Percentiles rank a stretch among this genome's conserved stretches.
These are phyloP conservation scores for Myxozyma vanderwaltii DNA, from an alignment of 805 yeast genomes.

Conservation along the genomic window DNA sequence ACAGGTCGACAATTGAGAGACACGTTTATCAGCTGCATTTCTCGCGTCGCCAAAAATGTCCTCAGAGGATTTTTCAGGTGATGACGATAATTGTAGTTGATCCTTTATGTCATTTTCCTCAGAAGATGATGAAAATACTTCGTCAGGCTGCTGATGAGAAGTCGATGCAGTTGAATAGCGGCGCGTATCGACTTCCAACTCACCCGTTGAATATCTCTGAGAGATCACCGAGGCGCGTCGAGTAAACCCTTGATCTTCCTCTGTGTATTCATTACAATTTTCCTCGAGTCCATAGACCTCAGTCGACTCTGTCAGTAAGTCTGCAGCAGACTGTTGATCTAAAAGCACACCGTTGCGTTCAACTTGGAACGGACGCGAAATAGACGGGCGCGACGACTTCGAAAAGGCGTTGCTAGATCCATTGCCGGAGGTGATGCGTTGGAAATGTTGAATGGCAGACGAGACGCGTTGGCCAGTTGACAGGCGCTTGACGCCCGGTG, in stretches of 20 bases:
- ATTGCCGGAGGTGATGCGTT: conserved; percentile 10
- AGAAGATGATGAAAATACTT: not conserved
- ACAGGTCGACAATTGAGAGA: conserved; percentile 50
- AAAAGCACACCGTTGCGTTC: conserved; percentile 8
- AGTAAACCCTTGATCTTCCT: not conserved
- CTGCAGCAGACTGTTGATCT: not conserved
- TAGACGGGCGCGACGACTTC: not conserved
- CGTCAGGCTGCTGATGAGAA: not conserved
- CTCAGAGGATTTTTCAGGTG: not conserved
- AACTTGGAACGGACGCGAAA: conserved; percentile 12
- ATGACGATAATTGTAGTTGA: not conserved
- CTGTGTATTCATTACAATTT: not conserved
- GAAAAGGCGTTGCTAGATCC: not conserved
- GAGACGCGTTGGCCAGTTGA: conserved; percentile 22
- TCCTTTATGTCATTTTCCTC: not conserved
- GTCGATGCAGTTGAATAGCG: conserved; percentile 3
- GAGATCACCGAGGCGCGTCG: conserved; percentile 10
- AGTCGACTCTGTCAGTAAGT: not conserved
- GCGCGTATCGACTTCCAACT: not conserved
- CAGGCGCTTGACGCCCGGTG: conserved; percentile 9
- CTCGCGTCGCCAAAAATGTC: conserved; percentile 40
- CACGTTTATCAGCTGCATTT: conserved; percentile 44
- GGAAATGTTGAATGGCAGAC: conserved; percentile 29
- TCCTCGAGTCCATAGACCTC: not conserved
- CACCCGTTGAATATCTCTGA: not conserved